Evolutionary conservation across 345 rosid genomes (phyloP), one percentile per base, ranked within the genome.

Genomic region (Pistacia integerrima): DNA sequence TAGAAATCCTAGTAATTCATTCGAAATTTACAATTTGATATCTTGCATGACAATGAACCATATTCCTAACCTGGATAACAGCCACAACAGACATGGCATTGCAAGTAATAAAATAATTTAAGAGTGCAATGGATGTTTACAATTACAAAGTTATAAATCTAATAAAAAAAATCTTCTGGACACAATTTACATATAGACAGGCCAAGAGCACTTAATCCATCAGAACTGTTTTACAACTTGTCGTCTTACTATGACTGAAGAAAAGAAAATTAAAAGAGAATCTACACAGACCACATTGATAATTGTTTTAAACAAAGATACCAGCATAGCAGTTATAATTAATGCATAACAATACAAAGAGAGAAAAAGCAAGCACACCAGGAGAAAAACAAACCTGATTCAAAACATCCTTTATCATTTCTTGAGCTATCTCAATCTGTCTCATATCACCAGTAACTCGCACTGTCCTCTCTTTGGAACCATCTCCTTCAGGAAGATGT

Each of bases 401-500:
- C 95, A 94, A 90, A 70, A 89, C 95, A 61, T 94, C 98, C 74
- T 85, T 85, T 75, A 94, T 91, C 97, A 94, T 76, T 33, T 89
- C 97, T 13, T 84, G 85, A 28, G 98, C 98, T 51, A 87, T 83
- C 79, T 94, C 98, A 81, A 94, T 93, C 77, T 93, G 88, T 80
- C 81, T 90, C 84, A 80, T 93, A 84, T 93, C 92, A 69, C 98
- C 98, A 75, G 98, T 89, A 63, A 94, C 87, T 46, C 98, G 84
- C 49, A 94, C 97, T 52, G 85, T 88, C 82, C 95, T 94, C 81
- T 94, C 98, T 82, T 93, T 90, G 55, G 95, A 87, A 33, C 84
- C 94, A 87, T 93, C 95, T 25, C 94, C 95, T 83, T 93, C 98
- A 44, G 90, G 89, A 75, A 85, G 88, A 84, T 90, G 90, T 84